phyloP scores from a whole-genome alignment of 331 rosid genomes.

The Saraca asoca region DNA sequence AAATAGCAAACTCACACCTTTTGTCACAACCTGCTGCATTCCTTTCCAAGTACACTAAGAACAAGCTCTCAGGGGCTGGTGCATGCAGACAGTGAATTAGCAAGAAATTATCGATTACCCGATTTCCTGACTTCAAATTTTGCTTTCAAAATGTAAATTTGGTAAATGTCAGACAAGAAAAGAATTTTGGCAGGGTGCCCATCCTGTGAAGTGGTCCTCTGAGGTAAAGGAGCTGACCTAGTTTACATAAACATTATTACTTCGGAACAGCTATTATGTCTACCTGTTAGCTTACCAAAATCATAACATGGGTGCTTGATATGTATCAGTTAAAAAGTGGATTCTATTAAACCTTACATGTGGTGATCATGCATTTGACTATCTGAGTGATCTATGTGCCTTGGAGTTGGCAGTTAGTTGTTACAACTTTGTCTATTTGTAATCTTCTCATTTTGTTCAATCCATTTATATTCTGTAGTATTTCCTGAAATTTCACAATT shows the following conservation, averaged over 20 bases:
- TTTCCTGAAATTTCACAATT: slow-evolving; percentile 11
- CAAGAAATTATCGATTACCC: not conserved
- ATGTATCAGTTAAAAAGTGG: not conserved
- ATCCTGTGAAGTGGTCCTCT: not conserved
- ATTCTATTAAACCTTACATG: not conserved
- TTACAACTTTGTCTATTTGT: slow-evolving; percentile 16
- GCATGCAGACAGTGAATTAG: not conserved
- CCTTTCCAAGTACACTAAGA: not conserved
- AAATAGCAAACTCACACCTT: not conserved
- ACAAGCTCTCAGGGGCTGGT: not conserved
- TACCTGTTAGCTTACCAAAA: not conserved
- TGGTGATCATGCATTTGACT: not conserved
- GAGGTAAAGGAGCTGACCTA: not conserved
- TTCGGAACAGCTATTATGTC: not conserved
- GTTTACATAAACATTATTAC: not conserved
- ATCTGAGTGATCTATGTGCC: slow-evolving; percentile 8
- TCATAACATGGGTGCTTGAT: not conserved
- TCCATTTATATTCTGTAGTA: slow-evolving; percentile 3
- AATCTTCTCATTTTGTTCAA: not conserved
- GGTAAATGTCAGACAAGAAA: not conserved
- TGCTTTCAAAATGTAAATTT: not conserved
- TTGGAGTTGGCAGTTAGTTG: not conserved
- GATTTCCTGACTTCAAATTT: not conserved
- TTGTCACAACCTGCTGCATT: not conserved
- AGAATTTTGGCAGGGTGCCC: slow-evolving; percentile 1